Conservation (phyloP, 1,139 yeast genomes). For the Geotrichum fermentans region DNA sequence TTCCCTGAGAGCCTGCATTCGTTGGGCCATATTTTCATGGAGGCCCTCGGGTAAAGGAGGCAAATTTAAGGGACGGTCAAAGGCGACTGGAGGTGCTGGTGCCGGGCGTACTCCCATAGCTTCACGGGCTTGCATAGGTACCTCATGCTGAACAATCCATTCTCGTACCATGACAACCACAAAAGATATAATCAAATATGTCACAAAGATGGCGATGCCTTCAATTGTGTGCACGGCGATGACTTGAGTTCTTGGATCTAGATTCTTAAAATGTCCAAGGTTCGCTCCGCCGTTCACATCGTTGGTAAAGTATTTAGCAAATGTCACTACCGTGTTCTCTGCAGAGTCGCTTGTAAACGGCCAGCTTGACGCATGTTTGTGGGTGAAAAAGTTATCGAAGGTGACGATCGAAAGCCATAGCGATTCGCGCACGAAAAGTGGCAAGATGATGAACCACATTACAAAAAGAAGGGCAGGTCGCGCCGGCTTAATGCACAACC, state of each 20-base stretch:
- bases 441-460: constrained; percentile 29
- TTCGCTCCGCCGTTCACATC: background rate
- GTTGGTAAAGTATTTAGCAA: background rate
- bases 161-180: constrained; percentile 37
- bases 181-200: constrained; percentile 29
- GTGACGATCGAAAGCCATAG: constrained; percentile 1
- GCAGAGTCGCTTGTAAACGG: background rate
- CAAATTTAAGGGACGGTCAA: background rate
- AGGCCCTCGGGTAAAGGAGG: constrained; percentile 2
- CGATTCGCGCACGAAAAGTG: constrained; percentile 21
- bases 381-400: background rate
- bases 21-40: background rate
- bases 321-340: constrained; percentile 1
- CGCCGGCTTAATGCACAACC: constrained; percentile 16
- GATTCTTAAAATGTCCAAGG: no score
- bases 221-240: constrained; percentile 28
- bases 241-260: no score
- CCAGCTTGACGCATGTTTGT: background rate
- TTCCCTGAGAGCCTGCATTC: background rate
- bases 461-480: constrained; percentile 22
- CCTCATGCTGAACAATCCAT: constrained; percentile 37
- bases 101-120: no score
- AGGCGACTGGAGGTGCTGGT: no score
- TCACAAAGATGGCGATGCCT: constrained; percentile 33
- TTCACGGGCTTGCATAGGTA: constrained; percentile 20